Conservation (phyloP, 306 rosid genomes). For the Mucuna pruriens region DNA sequence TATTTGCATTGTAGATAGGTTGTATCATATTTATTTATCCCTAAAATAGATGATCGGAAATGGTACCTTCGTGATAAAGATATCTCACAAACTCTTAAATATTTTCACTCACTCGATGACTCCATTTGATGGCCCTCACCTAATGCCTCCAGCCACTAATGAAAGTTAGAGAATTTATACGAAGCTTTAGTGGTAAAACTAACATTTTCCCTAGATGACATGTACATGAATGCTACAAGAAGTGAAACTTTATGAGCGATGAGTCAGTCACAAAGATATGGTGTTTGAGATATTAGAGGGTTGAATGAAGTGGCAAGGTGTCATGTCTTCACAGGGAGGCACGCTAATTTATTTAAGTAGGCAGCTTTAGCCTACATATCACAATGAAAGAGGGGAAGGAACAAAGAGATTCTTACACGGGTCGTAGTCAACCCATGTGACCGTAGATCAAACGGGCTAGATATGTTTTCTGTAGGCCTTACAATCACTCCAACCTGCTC, state of each 20-base stretch:
- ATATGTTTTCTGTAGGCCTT: neutral
- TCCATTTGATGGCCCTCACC: conserved; percentile 8
- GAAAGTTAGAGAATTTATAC: neutral
- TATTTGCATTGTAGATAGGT: conserved; percentile 9
- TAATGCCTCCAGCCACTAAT: neutral
- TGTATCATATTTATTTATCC: conserved; percentile 24
- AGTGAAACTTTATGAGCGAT: neutral
- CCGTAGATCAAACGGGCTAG: neutral
- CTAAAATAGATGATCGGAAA: conserved; percentile 16
- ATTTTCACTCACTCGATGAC: neutral
- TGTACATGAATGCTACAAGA: neutral
- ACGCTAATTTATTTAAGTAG: neutral
- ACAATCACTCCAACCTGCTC: neutral
- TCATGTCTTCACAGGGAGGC: neutral
- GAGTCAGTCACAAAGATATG: neutral
- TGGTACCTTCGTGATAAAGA: neutral
- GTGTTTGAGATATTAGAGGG: neutral
- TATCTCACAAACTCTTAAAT: neutral
- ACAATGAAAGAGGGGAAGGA: neutral
- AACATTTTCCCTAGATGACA: neutral
- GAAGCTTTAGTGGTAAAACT: neutral
- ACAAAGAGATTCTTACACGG: neutral
- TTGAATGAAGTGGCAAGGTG: neutral
- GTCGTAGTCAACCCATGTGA: conserved; percentile 11
- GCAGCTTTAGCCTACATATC: neutral